These are phyloP conservation scores for Calocybe gangraenosa DNA, from an alignment of 768 basidiomycete genomes.

Conservation along the genomic window DNA sequence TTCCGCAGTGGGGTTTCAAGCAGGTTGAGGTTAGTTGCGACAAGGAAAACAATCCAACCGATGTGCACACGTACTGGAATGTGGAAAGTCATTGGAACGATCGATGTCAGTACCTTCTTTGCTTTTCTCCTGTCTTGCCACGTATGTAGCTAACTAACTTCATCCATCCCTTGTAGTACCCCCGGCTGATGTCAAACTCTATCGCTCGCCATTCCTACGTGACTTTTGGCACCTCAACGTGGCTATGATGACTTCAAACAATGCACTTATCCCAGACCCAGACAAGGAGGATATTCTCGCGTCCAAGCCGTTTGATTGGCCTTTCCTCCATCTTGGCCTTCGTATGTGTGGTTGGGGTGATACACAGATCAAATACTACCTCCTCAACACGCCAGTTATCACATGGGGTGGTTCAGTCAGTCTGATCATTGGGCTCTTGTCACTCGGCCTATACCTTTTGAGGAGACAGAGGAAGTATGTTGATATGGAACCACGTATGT, in stretches of 20 bases:
- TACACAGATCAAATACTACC: constrained; percentile 83
- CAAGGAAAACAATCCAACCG: constrained; percentile 76
- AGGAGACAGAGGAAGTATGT: constrained; percentile 84
- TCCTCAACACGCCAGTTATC: constrained; percentile 87
- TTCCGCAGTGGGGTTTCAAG: constrained; percentile 99
- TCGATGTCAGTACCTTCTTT: constrained; percentile 56
- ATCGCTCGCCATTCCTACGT: constrained; percentile 87
- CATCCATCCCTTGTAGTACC: constrained; percentile 57
- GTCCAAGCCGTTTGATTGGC: constrained; percentile 91
- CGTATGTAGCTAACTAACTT: too few species aligned
- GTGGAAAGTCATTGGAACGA: constrained; percentile 98
- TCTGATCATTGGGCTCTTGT: constrained; percentile 48
- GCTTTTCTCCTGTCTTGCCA: constrained; percentile 2
- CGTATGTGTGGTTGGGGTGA: constrained; percentile 99
- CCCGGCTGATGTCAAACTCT: constrained; percentile 74
- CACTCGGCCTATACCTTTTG: constrained; percentile 67
- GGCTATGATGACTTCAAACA: constrained; percentile 99
- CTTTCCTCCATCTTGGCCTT: constrained; percentile 81
- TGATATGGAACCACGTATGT: constrained; percentile 86
- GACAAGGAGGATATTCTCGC: constrained; percentile 99
- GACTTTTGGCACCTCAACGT: constrained; percentile 99
- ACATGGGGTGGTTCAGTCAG: constrained; percentile 84
- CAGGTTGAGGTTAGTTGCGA: constrained; percentile 96
- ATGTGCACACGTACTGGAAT: constrained; percentile 95
- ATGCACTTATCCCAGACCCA: constrained; percentile 93